These are phyloP conservation scores for Macrocybe gigantea DNA, from an alignment of 768 basidiomycete genomes.

Conservation along the genomic window DNA sequence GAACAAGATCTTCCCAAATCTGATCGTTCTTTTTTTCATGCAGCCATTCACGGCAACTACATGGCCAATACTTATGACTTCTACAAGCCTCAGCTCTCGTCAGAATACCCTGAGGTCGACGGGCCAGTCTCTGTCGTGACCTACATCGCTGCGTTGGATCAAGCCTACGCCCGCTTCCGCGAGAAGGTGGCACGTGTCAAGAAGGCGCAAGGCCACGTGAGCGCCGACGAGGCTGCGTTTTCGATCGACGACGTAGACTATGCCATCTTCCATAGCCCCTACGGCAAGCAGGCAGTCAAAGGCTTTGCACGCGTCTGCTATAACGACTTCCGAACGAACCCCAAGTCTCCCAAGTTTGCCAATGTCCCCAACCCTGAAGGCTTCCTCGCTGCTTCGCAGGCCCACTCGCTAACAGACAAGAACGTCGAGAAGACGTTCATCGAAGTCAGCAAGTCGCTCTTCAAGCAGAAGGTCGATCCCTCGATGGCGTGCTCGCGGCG, in stretches of 20 bases:
- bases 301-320: slow-evolving; percentile 88
- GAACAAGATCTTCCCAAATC: slow-evolving; percentile 5
- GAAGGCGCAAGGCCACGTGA: slow-evolving; percentile 38
- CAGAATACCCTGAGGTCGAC: slow-evolving; percentile 95
- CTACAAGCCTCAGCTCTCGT: slow-evolving; percentile 95
- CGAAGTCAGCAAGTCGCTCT: slow-evolving; percentile 65
- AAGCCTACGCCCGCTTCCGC: slow-evolving; percentile 79
- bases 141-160: slow-evolving; percentile 91
- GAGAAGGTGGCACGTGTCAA: slow-evolving; percentile 69
- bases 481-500: slow-evolving; percentile 84
- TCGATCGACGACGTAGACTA: slow-evolving; percentile 86
- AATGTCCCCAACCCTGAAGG: slow-evolving; percentile 67
- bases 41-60: slow-evolving; percentile 93
- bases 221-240: slow-evolving; percentile 46
- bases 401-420: slow-evolving; percentile 87
- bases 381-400: slow-evolving; percentile 59
- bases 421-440: slow-evolving; percentile 93
- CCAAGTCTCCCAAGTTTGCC: slow-evolving; percentile 62
- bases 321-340: slow-evolving; percentile 87
- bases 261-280: slow-evolving; percentile 94
- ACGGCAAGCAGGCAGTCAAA: slow-evolving; percentile 98
- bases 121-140: slow-evolving; percentile 94
- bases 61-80: slow-evolving; percentile 99
- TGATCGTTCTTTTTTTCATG: slow-evolving; percentile 8
- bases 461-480: slow-evolving; percentile 71